A percentile compares a stretch with the other conserved stretches of the same genome.
These are phyloP conservation scores for Datura wrightii DNA, from an alignment of 257 asterid species.

Conservation along the genomic window DNA sequence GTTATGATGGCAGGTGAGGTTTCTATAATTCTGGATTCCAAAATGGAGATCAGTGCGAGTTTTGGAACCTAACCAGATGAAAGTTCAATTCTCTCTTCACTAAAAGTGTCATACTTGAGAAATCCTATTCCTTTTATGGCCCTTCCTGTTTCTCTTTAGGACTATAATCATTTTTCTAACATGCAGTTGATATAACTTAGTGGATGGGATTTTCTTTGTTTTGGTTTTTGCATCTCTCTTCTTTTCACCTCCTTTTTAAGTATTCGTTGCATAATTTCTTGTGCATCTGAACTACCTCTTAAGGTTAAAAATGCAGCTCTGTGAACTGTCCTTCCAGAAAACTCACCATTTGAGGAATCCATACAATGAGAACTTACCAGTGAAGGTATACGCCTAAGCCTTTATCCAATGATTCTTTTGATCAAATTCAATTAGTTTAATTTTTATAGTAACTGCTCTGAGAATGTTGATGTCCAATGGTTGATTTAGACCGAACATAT, in stretches of 20 bases:
- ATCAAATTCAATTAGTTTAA: conserved; percentile 15
- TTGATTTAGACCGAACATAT: background rate
- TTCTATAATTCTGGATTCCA: background rate
- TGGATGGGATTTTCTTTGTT: background rate
- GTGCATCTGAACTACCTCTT: background rate
- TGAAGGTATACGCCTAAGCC: conserved; percentile 55
- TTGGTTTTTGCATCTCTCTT: background rate
- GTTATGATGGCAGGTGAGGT: background rate
- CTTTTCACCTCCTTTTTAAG: background rate
- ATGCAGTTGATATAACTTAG: background rate
- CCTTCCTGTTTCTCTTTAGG: background rate
- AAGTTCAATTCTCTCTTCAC: conserved; percentile 13
- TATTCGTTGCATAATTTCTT: background rate
- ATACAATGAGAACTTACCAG: conserved; percentile 76
- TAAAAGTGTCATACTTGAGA: background rate
- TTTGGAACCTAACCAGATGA: background rate
- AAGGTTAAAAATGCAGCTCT: conserved; percentile 56
- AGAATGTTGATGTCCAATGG: background rate
- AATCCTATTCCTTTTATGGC: background rate
- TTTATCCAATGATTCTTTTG: background rate
- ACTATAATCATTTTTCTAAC: conserved; percentile 15
- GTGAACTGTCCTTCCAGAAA: conserved; percentile 78
- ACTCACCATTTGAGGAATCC: conserved; percentile 84
- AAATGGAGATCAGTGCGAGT: conserved; percentile 2
- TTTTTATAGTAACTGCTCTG: background rate